These are phyloP conservation scores for Colletotrichum trifolii DNA, from an alignment of 2,329 filamentous ascomycete species.

Conservation along the genomic window DNA sequence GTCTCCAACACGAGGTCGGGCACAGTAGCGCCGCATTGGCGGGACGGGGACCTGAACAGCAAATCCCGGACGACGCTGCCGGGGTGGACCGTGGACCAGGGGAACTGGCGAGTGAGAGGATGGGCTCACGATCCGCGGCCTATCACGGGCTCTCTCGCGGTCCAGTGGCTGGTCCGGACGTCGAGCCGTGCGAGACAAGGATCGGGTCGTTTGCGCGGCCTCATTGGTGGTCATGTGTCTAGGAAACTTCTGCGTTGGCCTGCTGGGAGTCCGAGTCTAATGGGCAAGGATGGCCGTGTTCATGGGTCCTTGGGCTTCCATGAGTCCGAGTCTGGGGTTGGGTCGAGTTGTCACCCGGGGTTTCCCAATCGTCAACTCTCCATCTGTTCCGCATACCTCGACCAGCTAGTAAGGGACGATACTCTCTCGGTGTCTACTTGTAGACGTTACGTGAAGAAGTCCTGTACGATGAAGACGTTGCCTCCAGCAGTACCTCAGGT, in stretches of 20 bases:
- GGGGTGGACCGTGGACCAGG: neutral
- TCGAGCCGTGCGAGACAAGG: conserved; percentile 16
- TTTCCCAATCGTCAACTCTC: neutral
- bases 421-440: no score
- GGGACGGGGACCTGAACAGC: conserved; percentile 15
- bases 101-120: neutral
- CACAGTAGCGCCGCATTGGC: conserved; percentile 35
- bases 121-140: conserved; percentile 4
- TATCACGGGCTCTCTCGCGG: conserved; percentile 13
- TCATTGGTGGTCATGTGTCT: conserved; percentile 3
- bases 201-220: conserved; percentile 17
- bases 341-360: no score
- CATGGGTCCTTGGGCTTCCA: conserved; percentile 1
- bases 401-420: no score
- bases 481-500: no score
- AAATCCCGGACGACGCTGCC: conserved; percentile 21
- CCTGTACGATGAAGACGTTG: no score
- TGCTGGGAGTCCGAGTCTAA: conserved; percentile 3
- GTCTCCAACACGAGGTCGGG: conserved; percentile 33
- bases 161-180: conserved; percentile 17
- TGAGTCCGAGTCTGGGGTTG: neutral
- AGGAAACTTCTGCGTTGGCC: conserved; percentile 2
- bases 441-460: no score
- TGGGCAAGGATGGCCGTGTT: neutral
- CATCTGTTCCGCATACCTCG: no score